Evolutionary conservation across 164 flowering plant species (phyloP).

Genomic region (Chloranthus sessilifolius): DNA sequence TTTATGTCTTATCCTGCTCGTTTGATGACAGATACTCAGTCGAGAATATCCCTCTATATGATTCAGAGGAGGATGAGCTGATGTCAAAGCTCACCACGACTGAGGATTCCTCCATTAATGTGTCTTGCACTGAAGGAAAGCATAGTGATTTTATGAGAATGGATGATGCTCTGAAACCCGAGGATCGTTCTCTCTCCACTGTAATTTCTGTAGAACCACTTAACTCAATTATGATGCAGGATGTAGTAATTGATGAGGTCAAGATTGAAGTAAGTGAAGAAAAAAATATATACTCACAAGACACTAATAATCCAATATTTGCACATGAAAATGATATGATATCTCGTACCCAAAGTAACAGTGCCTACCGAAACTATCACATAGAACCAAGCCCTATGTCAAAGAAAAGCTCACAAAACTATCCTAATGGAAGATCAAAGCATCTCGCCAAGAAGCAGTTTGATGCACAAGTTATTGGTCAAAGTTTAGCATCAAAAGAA

Average conservation of each 20-base stretch:
- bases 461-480: conserved; percentile 45
- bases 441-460: conserved; percentile 40
- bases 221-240: conserved; percentile 34
- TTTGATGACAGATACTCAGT: conserved; percentile 61
- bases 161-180: conserved; percentile 20
- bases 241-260: conserved; percentile 17
- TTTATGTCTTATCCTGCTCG: no score
- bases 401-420: conserved; percentile 37
- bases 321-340: conserved; percentile 46
- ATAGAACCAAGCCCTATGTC: conserved; percentile 31
- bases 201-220: conserved; percentile 26
- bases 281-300: conserved; percentile 21
- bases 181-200: conserved; percentile 21
- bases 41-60: conserved; percentile 84
- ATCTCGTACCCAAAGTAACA: conserved; percentile 43
- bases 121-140: conserved; percentile 9
- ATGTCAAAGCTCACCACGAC: conserved; percentile 26
- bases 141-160: conserved; percentile 19
- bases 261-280: conserved; percentile 39
- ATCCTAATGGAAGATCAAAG: conserved; percentile 38
- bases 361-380: conserved; percentile 44
- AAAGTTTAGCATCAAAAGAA: conserved; percentile 47
- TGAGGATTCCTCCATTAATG: conserved; percentile 19
- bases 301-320: conserved; percentile 31
- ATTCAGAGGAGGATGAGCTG: conserved; percentile 92